phyloP scores from a whole-genome alignment of 2,329 filamentous ascomycete genomes.

The Dactylellina haptotyla region DNA sequence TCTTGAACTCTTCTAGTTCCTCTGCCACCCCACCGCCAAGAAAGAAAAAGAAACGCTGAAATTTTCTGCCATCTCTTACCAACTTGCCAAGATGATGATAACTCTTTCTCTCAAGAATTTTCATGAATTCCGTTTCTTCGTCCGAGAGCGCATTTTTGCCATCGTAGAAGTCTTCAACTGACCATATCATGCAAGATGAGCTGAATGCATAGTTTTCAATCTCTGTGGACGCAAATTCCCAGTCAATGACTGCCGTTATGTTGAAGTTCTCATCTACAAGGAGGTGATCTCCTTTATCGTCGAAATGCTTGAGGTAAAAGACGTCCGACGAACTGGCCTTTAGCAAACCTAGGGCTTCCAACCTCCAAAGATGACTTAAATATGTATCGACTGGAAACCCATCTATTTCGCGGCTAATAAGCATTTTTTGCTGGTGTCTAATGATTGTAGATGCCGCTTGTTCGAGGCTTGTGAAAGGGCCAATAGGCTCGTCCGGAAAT shows the following conservation, averaged over 20 bases:
- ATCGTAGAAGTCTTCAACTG: constrained; percentile 60
- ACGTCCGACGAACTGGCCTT: constrained; percentile 3
- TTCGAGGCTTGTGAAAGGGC: constrained; percentile 55
- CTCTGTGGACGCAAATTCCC: constrained; percentile 62
- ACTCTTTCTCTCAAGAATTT: constrained; percentile 55
- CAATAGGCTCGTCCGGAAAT: constrained; percentile 59
- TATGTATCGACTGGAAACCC: constrained; percentile 60
- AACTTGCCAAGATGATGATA: constrained; percentile 9
- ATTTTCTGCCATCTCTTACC: constrained; percentile 11
- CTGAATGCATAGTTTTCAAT: constrained; percentile 58
- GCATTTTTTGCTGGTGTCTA: constrained; percentile 59
- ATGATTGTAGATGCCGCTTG: constrained; percentile 56
- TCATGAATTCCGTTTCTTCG: constrained; percentile 57
- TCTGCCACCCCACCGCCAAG: neutral
- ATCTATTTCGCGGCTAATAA: constrained; percentile 60
- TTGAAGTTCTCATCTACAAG: constrained; percentile 64
- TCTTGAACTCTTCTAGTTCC: constrained; percentile 8
- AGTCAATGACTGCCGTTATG: constrained; percentile 66
- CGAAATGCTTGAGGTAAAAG: constrained; percentile 65
- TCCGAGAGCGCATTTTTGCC: constrained; percentile 58
- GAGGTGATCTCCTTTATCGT: constrained; percentile 66
- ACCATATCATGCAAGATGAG: constrained; percentile 61
- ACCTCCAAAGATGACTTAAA: constrained; percentile 63
- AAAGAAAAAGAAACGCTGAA: constrained; percentile 20
- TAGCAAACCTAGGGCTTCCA: constrained; percentile 58